Percentiles rank a stretch among this genome's conserved stretches.
These are phyloP conservation scores for Craterostigma plantagineum DNA, from an alignment of 257 asterid genomes.

Conservation along the genomic window DNA sequence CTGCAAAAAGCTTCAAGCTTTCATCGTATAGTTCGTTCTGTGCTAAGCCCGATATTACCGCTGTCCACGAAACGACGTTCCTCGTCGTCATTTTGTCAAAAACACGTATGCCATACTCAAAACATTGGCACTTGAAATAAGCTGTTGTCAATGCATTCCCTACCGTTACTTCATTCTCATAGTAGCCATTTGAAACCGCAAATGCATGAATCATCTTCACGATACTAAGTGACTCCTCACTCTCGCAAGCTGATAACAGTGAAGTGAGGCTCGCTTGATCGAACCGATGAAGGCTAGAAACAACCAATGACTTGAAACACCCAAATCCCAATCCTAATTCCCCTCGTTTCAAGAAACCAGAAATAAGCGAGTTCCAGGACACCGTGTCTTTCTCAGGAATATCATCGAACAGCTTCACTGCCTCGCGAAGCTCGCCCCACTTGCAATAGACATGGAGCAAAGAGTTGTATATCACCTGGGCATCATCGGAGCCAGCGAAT, in stretches of 20 bases:
- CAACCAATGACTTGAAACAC: conserved; percentile 32
- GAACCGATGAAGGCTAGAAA: conserved; percentile 11
- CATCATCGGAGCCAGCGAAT: not conserved
- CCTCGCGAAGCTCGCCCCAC: conserved; percentile 24
- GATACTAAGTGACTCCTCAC: conserved; percentile 15
- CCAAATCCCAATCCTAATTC: conserved; percentile 25
- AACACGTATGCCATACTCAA: conserved; percentile 34
- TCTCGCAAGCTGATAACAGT: conserved; percentile 41
- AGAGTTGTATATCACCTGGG: conserved; percentile 31
- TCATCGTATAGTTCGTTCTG: conserved; percentile 34
- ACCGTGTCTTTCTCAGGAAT: conserved; percentile 55
- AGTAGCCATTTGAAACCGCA: conserved; percentile 33
- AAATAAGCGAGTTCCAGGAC: conserved; percentile 74
- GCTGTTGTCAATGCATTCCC: conserved; percentile 57
- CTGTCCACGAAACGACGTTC: conserved; percentile 85
- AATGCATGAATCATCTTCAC: conserved; percentile 47
- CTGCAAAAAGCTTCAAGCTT: conserved; percentile 43
- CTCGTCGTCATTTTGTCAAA: conserved; percentile 52
- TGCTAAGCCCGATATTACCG: conserved; percentile 57
- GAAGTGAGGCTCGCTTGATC: conserved; percentile 63
- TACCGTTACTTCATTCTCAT: conserved; percentile 36
- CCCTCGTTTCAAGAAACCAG: conserved; percentile 43
- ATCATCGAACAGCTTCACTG: conserved; percentile 53
- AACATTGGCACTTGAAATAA: conserved; percentile 38
- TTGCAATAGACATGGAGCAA: conserved; percentile 31